These are phyloP conservation scores for Albatrellus ellisii DNA, from an alignment of 768 basidiomycete species.

Conservation along the genomic window DNA sequence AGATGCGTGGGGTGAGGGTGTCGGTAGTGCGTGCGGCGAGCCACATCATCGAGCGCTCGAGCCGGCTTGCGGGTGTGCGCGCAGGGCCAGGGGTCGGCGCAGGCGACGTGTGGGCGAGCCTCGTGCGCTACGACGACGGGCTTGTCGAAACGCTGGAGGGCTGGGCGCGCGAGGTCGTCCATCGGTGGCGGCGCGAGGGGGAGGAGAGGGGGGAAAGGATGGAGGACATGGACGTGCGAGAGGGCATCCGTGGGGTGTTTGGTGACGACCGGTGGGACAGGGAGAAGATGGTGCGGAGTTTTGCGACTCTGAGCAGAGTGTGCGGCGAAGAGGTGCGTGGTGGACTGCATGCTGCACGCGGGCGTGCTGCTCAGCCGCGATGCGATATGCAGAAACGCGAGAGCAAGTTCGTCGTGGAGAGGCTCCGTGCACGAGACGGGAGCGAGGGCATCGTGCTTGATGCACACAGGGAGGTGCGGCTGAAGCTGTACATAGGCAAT, in stretches of 20 bases:
- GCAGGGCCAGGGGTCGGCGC: constrained; percentile 16
- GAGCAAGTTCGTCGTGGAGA: constrained; percentile 29
- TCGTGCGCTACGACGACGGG: constrained; percentile 70
- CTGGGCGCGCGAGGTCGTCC: no score
- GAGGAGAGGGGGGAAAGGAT: background rate
- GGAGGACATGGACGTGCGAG: constrained; percentile 11
- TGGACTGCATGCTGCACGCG: constrained; percentile 19
- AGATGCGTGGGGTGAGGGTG: constrained; percentile 35
- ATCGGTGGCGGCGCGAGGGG: constrained; percentile 29
- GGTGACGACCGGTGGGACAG: constrained; percentile 50
- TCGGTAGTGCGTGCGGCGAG: constrained; percentile 46
- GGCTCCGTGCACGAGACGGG: constrained; percentile 27
- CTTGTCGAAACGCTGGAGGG: constrained; percentile 49
- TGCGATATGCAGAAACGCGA: constrained; percentile 4
- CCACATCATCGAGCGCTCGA: constrained; percentile 33
- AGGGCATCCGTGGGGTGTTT: constrained; percentile 32
- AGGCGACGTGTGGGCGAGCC: constrained; percentile 51
- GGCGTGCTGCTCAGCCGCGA: background rate
- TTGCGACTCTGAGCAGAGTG: constrained; percentile 44
- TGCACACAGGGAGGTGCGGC: constrained; percentile 50
- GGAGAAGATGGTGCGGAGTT: constrained; percentile 66
- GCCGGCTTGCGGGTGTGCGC: constrained; percentile 15
- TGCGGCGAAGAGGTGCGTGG: constrained; percentile 22
- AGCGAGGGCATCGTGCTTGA: constrained; percentile 42
- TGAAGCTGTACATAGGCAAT: constrained; percentile 64